Conservation (phyloP, 2,329 filamentous ascomycete species). For the Hypoxylon sp. region DNA sequence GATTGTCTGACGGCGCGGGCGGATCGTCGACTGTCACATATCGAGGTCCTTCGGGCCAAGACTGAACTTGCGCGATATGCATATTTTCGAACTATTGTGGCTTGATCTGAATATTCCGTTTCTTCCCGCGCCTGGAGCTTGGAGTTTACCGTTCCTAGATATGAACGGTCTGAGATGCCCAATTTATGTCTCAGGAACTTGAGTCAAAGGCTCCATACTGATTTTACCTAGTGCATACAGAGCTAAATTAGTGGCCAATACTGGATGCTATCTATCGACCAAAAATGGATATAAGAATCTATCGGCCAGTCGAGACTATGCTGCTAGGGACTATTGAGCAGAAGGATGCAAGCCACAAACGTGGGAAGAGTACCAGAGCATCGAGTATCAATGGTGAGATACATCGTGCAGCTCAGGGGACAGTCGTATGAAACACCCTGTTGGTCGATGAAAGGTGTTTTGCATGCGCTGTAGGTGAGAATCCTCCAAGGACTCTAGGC, state of each 20-base stretch:
- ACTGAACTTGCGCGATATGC: conserved; percentile 50
- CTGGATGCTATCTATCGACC: conserved; percentile 1
- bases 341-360: conserved; percentile 26
- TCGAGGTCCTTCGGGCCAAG: conserved; percentile 51
- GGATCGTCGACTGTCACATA: conserved; percentile 56
- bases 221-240: neutral
- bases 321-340: neutral
- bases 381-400: neutral
- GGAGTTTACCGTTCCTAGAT: neutral
- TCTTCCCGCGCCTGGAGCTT: neutral
- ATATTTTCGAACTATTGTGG: conserved; percentile 32
- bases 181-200: conserved; percentile 8
- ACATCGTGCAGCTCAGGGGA: neutral
- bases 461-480: conserved; percentile 22
- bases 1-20: conserved; percentile 55
- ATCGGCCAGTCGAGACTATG: conserved; percentile 19
- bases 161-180: neutral
- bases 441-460: conserved; percentile 22
- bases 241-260: conserved; percentile 18
- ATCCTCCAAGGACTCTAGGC: conserved; percentile 24
- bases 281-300: conserved; percentile 19
- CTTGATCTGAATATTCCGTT: neutral
- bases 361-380: neutral
- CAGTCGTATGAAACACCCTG: conserved; percentile 20
- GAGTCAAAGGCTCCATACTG: conserved; percentile 1